These are phyloP conservation scores for Cladosporium sphaerospermum DNA, from an alignment of 2,329 filamentous ascomycete species.

Conservation along the genomic window DNA sequence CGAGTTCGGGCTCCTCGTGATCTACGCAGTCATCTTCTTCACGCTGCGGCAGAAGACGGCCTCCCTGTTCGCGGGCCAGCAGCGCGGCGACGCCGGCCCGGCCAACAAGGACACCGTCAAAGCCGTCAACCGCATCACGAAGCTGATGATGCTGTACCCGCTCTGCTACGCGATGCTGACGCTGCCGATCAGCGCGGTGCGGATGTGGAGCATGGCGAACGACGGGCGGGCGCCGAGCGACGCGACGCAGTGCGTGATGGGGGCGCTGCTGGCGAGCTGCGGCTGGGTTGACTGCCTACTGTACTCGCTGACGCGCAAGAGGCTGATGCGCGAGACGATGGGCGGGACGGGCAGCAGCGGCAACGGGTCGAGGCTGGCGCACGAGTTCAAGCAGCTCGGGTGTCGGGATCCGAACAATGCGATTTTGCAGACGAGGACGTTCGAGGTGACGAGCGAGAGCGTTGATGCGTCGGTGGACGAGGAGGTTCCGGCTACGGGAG, in stretches of 20 bases:
- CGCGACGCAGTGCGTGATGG: slow-evolving; percentile 45
- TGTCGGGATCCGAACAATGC: not conserved
- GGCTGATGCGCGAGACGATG: slow-evolving; percentile 43
- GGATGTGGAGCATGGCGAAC: slow-evolving; percentile 58
- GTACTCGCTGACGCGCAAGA: slow-evolving; percentile 52
- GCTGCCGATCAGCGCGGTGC: slow-evolving; percentile 57
- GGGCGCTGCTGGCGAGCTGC: slow-evolving; percentile 52
- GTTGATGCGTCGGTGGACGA: not conserved
- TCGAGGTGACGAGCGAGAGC: not conserved
- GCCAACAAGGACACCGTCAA: slow-evolving; percentile 22
- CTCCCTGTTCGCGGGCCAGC: slow-evolving; percentile 15
- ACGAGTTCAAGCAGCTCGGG: not conserved
- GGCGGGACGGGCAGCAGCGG: not conserved
- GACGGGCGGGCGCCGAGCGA: slow-evolving; percentile 29
- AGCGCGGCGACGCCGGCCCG: slow-evolving; percentile 8
- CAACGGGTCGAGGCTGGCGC: not conserved
- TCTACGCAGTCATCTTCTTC: slow-evolving; percentile 39
- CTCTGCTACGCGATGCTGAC: slow-evolving; percentile 65
- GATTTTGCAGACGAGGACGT: not conserved
- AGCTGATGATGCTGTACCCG: slow-evolving; percentile 62
- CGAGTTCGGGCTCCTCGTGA: slow-evolving; percentile 46
- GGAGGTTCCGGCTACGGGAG: not conserved
- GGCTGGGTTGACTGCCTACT: slow-evolving; percentile 54
- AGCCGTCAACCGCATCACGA: slow-evolving; percentile 36
- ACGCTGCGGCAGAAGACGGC: slow-evolving; percentile 25